These are phyloP conservation scores for Sporisorium graminicola DNA, from an alignment of 1,284 basidiomycete species.

Conservation along the genomic window DNA sequence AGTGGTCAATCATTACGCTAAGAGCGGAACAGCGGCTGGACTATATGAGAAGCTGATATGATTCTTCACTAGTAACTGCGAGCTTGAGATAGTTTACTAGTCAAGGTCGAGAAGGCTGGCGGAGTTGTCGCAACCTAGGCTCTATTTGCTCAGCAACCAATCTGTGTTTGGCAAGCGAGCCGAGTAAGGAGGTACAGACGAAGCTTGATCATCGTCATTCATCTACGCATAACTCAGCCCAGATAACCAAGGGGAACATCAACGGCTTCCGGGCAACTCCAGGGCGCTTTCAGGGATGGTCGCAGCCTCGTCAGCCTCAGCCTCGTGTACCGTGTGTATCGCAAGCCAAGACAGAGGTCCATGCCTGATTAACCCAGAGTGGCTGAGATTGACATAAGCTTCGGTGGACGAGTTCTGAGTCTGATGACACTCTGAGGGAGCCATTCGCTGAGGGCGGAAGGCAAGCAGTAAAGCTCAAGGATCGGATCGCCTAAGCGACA, in stretches of 20 bases:
- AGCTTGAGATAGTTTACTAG: conserved; percentile 7
- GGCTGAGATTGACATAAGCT: conserved; percentile 3
- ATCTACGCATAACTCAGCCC: background rate
- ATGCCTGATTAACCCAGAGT: too few species aligned
- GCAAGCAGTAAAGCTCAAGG: conserved; percentile 1
- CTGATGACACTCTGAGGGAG: background rate
- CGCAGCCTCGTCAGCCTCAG: conserved; percentile 1
- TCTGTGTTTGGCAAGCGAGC: background rate
- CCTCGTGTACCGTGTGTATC: too few species aligned
- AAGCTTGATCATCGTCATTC: background rate
- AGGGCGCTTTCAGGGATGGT: conserved; percentile 3
- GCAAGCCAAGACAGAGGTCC: too few species aligned
- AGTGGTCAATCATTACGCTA: conserved; percentile 6
- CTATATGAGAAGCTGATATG: conserved; percentile 10
- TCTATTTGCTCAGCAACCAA: conserved; percentile 11
- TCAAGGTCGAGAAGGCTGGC: conserved; percentile 6
- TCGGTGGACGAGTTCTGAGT: background rate
- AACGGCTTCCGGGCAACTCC: background rate
- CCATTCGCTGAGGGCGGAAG: background rate
- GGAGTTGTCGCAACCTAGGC: conserved; percentile 7
- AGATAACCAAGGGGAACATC: background rate
- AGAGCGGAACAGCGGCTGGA: background rate
- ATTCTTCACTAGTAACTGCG: background rate
- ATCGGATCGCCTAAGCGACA: conserved; percentile 44
- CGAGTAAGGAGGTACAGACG: background rate